Percentiles rank a stretch among this genome's conserved stretches.
Evolutionary conservation across 768 basidiomycete genomes (phyloP).

Genomic region (Serpula lacrymans): DNA sequence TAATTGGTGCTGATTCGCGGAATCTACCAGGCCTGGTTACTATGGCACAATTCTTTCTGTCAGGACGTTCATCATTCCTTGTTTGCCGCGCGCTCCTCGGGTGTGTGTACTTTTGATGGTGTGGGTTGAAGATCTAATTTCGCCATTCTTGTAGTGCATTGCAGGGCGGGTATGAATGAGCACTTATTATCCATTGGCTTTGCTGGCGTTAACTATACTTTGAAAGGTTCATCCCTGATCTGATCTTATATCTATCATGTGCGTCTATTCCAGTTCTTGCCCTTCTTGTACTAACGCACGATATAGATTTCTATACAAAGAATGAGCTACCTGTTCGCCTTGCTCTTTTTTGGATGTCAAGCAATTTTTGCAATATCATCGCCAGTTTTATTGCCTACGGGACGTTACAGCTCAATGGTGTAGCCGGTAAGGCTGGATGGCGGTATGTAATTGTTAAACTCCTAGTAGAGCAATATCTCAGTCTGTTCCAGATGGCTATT

Average conservation of each 20-base stretch:
- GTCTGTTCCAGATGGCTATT: slow-evolving; percentile 48
- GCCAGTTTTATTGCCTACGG: slow-evolving; percentile 59
- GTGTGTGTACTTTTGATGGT: slow-evolving; percentile 18
- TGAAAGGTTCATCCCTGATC: slow-evolving; percentile 51
- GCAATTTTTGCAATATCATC: slow-evolving; percentile 42
- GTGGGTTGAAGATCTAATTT: background rate
- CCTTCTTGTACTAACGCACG: background rate
- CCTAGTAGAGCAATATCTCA: background rate
- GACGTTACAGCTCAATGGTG: slow-evolving; percentile 56
- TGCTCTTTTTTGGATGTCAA: slow-evolving; percentile 53
- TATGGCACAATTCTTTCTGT: slow-evolving; percentile 52
- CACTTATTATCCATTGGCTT: background rate
- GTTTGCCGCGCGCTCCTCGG: slow-evolving; percentile 46
- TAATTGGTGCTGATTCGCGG: background rate
- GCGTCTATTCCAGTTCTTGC: slow-evolving; percentile 11
- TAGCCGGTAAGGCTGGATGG: slow-evolving; percentile 52
- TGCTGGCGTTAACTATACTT: background rate
- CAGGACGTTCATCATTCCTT: slow-evolving; percentile 49
- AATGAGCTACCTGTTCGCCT: slow-evolving; percentile 54
- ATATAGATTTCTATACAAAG: slow-evolving; percentile 56
- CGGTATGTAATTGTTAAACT: slow-evolving; percentile 27
- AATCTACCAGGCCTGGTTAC: slow-evolving; percentile 36
- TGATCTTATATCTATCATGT: slow-evolving; percentile 63
- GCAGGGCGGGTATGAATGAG: slow-evolving; percentile 42
- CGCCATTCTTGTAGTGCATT: slow-evolving; percentile 25